Evolutionary conservation across 768 basidiomycete species (phyloP), one percentile per base, ranked within the genome.

Genomic region (Naematelia encephala): DNA sequence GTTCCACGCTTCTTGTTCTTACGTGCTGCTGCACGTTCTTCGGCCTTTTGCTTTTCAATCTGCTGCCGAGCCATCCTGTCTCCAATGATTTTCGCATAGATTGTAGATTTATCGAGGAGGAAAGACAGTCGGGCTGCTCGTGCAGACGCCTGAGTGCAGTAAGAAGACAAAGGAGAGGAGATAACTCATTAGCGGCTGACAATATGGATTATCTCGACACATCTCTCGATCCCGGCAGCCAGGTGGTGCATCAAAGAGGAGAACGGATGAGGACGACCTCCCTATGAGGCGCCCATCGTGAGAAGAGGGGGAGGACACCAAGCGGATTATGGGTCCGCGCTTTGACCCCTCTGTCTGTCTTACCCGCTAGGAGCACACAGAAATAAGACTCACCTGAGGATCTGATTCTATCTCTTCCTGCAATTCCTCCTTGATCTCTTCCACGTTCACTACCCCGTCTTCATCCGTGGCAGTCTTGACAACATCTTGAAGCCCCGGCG

Each of bases 71-170:
- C 87, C 88, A 91, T 91, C 57, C 86, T 83, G 22, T 84, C 80
- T 48, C 85, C 84, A 13, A 92, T 80, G 43, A 89, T 81, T 53
- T 80, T 81, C 1, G 89, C 86, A 68, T 87, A 91, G n/a, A 86
- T 80, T 0, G 84, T 82, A 0, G 89, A 90, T 66, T 87, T 87
- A 54, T 90, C 82, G 21, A 92, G 81, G 23, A 92, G 82, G 51
- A 81, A 84, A 8, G 61, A 56, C 0, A 74, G 57, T 11, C 69
- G 58, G 10, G 56, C 53, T 5, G 67, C 67, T 23, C 72, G 65
- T 10, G 72, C 72, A 13, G 62, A 27, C 19, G 62, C 55, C 68
- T 69, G 56, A 19, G 34, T 46, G 25, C 26, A 49, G 45, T 11
- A 42, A 44, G 23, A 57, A 59, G 21, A 49, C 28, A 2, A 30